Conservation (phyloP, 208 protist genomes). For the Acanthamoeba lenticulata region DNA sequence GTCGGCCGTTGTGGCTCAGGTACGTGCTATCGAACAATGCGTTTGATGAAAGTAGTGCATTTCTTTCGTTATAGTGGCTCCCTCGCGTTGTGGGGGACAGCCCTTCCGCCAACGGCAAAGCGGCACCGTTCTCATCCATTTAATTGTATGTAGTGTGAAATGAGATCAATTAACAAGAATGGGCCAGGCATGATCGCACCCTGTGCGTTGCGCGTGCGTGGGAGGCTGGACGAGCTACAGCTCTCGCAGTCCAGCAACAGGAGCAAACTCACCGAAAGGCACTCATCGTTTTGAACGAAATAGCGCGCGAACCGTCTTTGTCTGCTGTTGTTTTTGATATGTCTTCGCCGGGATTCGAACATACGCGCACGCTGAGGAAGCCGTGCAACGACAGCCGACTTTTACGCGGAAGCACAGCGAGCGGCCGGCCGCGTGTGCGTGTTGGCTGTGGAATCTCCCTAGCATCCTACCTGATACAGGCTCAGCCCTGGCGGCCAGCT, state of each 20-base stretch:
- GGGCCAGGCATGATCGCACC: too few relatives aligned
- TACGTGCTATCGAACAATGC: background rate
- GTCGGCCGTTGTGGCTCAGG: background rate
- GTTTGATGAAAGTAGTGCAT: background rate
- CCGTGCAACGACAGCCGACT: background rate
- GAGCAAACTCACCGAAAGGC: background rate
- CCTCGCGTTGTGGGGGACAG: background rate
- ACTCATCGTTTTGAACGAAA: background rate
- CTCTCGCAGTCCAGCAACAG: too few relatives aligned
- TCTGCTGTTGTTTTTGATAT: background rate
- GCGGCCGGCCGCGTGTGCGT: background rate
- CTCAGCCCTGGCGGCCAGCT: too few relatives aligned
- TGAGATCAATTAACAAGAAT: too few relatives aligned
- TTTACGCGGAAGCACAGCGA: background rate
- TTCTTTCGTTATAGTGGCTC: background rate
- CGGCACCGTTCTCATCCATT: too few relatives aligned
- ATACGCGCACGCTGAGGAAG: too few relatives aligned
- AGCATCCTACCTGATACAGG: background rate
- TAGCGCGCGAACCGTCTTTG: background rate
- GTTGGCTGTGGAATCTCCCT: background rate
- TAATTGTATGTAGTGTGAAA: too few relatives aligned
- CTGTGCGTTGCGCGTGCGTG: too few relatives aligned
- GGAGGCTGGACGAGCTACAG: too few relatives aligned
- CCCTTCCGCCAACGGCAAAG: background rate
- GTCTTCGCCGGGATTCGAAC: background rate